Evolutionary conservation across 139 green algal species (phyloP), one percentile per base, ranked within the genome.

Genomic region (Chlorella sp.): DNA sequence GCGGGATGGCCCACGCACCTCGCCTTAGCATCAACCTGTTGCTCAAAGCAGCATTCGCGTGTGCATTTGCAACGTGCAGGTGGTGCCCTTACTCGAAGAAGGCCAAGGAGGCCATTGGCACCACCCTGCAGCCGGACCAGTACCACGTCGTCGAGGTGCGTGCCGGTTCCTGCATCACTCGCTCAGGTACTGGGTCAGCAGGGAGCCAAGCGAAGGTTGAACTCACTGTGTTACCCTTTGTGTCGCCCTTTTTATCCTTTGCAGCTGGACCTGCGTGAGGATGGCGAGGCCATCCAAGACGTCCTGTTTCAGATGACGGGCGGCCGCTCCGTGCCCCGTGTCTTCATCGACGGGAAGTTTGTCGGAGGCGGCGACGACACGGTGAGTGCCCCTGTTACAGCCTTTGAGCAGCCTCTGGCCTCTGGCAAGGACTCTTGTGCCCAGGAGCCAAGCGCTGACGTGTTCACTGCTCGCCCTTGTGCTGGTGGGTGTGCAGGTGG

Each of bases 311-410:
- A 80, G 33, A 69, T 78, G n/a, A 91, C 86, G 2, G 87, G 85
- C 1, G 83, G 49, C 0, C 74, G 83, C 50, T 85, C 72, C 24
- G 87, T 92, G 29, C 87, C 87, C 0, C 82, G 87, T 3, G 84
- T 92, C 0, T 92, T 92, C 69, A 76, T 92, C 23, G 77, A 76
- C 35, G 85, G 85, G 29, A 74, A 78, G 35, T 90, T 87, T 73
- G 77, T 92, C 30, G 87, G 87, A 30, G 85, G 86, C 0, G 82
- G 82, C 0, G 80, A 90, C 62, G 85, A 90, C 49, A 85, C 76
- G 33, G 33, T 74, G 69, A 59, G 49, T 32, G 6, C 29, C 33
- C 62, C 3, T 23, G 29, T 14, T 49, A 26, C 26, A 42, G 10
- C 23, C 27, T 10, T 68, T 5, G 6, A 4, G 6, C 5, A 49